A percentile compares a stretch with the other conserved stretches of the same genome.
Conservation (phyloP, 192 early-diverging fungal species). For the Thamnidium elegans region DNA sequence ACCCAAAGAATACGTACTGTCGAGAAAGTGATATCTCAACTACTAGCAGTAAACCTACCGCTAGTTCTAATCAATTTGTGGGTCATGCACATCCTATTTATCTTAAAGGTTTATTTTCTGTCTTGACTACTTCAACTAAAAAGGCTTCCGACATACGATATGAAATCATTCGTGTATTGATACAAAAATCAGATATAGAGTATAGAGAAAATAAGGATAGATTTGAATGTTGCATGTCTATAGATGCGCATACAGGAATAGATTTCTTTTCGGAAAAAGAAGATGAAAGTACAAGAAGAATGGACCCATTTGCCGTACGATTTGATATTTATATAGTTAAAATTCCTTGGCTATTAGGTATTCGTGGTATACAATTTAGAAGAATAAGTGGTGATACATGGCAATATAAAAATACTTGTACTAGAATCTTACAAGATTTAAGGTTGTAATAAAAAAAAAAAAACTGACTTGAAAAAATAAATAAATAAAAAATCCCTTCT, state of each 20-base stretch:
- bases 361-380: slow-evolving; percentile 88
- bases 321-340: slow-evolving; percentile 81
- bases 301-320: slow-evolving; percentile 38
- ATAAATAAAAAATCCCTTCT: too few species aligned
- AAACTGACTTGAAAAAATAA: too few species aligned
- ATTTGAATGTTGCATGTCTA: slow-evolving; percentile 59
- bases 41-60: too few species aligned
- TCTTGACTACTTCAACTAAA: slow-evolving; percentile 63
- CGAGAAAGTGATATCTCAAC: too few species aligned
- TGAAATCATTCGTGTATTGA: slow-evolving; percentile 54
- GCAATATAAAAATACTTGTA: slow-evolving; percentile 92
- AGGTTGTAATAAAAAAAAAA: slow-evolving; percentile 51
- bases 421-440: slow-evolving; percentile 70
- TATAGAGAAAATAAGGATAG: slow-evolving; percentile 64
- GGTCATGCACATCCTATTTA: slow-evolving; percentile 45
- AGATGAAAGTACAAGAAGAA: slow-evolving; percentile 3
- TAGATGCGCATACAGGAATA: slow-evolving; percentile 9
- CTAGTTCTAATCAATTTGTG: too few species aligned
- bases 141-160: slow-evolving; percentile 59
- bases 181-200: slow-evolving; percentile 50
- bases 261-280: slow-evolving; percentile 15
- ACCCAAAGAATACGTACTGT: too few species aligned
- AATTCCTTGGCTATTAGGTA: slow-evolving; percentile 74
- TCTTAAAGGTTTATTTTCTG: slow-evolving; percentile 66
- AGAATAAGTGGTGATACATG: slow-evolving; percentile 71